Base-by-base conservation (phyloP, 2,329 filamentous ascomycete genomes). In the Teratosphaeria destructans region DNA sequence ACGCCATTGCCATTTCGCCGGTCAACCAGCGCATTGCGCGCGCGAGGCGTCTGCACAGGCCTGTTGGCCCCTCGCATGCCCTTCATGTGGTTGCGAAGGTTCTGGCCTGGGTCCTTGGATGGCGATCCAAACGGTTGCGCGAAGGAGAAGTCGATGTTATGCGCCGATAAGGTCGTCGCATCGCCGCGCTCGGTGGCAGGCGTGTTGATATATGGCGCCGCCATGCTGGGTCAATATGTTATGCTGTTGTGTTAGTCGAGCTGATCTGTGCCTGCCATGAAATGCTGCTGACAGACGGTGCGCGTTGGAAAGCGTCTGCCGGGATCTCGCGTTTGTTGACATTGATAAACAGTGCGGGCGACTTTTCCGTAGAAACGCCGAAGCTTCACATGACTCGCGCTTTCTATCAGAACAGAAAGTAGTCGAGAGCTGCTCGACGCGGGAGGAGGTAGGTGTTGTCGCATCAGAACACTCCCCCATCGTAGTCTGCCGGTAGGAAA, bases 41-140 rank as follows among this genome's bases (percentile, higher is more conserved):
- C 82, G 63, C 87, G 85, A 35, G 93, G 93, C 57, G 93, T 96
- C 52, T 65, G 65, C 56, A 66, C 56, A 5, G 55, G 57, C 47
- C 55, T 61, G 49, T 60, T 64, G 54, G 55, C 47, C 67, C 81
- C 80, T 59, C 76, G 74, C 16, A 84, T 84, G 72, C 88, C 88
- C 66, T 85, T 85, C 70, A 94, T 81, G 64, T 89, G 85, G 63
- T 87, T 85, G 55, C 95, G 77, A 27, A 96, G 77, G 67, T 94
- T 68, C 59, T 74, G 89, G 68, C 85, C 84, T 49, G 70, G 74
- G 70, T 86, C 84, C 74, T 89, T 92, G 32, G 81, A 83, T 27
- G 88, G 92, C 34, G 89, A 91, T 59, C 86, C 84, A 67, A 96
- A 96, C 0, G 93, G 94, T 60, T 89, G 85, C 71, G 95, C 90